These are phyloP conservation scores for Phytophthora citrophthora DNA, from an alignment of 352 stramenopile genomes.

Conservation along the genomic window DNA sequence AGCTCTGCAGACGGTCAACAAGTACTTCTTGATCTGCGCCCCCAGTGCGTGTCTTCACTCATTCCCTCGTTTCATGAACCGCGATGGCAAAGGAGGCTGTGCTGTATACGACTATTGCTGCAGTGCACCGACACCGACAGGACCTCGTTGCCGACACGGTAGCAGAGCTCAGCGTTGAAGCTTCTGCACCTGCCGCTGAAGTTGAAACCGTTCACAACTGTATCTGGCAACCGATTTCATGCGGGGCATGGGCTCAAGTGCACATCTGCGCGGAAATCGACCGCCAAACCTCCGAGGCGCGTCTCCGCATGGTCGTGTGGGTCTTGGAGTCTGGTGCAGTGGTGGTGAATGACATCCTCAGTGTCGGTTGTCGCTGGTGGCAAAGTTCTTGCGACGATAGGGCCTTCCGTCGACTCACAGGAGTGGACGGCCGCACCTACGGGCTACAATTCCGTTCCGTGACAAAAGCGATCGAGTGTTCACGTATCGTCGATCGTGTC, in stretches of 20 bases:
- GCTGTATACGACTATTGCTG: slow-evolving; percentile 32
- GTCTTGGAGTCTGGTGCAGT: slow-evolving; percentile 61
- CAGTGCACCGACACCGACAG: slow-evolving; percentile 23
- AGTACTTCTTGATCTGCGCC: slow-evolving; percentile 27
- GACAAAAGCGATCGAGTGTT: slow-evolving; percentile 53
- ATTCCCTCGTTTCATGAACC: slow-evolving; percentile 5
- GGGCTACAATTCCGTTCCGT: slow-evolving; percentile 57
- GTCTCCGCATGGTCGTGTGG: slow-evolving; percentile 65
- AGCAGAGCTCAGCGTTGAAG: background rate
- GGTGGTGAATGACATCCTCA: slow-evolving; percentile 58
- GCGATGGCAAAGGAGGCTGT: slow-evolving; percentile 30
- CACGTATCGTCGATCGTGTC: slow-evolving; percentile 52
- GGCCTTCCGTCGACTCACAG: slow-evolving; percentile 50
- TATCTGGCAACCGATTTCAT: slow-evolving; percentile 47
- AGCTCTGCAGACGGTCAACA: background rate
- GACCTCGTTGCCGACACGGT: background rate
- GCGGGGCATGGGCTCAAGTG: slow-evolving; percentile 56
- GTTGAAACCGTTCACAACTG: slow-evolving; percentile 2
- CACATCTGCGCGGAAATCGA: slow-evolving; percentile 65
- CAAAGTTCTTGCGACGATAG: slow-evolving; percentile 27
- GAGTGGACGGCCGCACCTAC: slow-evolving; percentile 39
- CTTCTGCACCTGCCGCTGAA: background rate
- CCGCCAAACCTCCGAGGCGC: slow-evolving; percentile 24
- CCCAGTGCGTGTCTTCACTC: background rate
- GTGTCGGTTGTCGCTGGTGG: slow-evolving; percentile 50